Evolutionary conservation across 2,329 filamentous ascomycete species (phyloP).

Genomic region (Berkeleyomyces rouxiae): DNA sequence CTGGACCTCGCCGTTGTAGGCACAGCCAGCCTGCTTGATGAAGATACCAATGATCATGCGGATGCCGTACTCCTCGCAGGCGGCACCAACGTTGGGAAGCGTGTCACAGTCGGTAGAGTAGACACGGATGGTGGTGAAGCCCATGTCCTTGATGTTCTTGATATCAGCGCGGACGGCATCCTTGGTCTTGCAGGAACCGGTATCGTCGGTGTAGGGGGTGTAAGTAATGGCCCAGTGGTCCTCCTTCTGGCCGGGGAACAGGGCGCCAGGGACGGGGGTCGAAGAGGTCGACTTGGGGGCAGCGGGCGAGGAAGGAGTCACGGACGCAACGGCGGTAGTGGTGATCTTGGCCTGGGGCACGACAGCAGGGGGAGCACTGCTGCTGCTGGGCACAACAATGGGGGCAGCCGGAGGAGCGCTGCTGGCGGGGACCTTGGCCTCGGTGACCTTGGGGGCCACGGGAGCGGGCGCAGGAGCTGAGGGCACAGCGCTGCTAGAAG

Average conservation of each 20-base stretch:
- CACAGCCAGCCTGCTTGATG: constrained; percentile 50
- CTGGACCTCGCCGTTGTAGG: constrained; percentile 44
- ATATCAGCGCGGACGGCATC: constrained; percentile 44
- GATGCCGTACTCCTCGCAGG: constrained; percentile 48
- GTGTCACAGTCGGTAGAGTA: constrained; percentile 88
- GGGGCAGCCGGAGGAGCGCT: background rate
- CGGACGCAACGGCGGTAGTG: constrained; percentile 16
- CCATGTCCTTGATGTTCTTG: constrained; percentile 41
- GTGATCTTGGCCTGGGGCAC: background rate
- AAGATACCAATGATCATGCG: constrained; percentile 79
- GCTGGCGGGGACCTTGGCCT: background rate
- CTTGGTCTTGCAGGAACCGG: constrained; percentile 47
- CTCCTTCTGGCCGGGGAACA: constrained; percentile 25
- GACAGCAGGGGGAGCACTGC: background rate
- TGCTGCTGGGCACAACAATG: background rate
- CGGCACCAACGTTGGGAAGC: constrained; percentile 56
- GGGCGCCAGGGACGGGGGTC: constrained; percentile 17
- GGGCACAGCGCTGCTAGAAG: background rate
- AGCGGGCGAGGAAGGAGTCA: constrained; percentile 18
- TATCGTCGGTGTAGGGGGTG: constrained; percentile 48
- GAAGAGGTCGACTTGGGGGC: constrained; percentile 14
- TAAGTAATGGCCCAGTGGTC: constrained; percentile 63
- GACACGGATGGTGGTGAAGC: constrained; percentile 58
- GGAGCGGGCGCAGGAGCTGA: background rate
- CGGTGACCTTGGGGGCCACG: background rate